phyloP scores from a whole-genome alignment of 345 rosid genomes.

The Corchorus capsularis region DNA sequence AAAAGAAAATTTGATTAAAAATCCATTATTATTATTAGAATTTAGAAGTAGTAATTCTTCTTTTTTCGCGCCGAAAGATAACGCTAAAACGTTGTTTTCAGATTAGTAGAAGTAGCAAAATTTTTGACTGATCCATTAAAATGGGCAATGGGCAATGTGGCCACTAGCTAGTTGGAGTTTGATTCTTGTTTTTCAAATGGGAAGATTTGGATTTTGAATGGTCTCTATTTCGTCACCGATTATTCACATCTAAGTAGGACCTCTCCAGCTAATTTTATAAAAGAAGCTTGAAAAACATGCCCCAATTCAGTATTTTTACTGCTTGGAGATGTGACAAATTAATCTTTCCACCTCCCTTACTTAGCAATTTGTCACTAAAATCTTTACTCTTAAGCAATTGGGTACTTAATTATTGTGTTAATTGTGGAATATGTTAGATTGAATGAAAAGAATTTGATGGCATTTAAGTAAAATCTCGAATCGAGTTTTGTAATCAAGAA shows the following conservation, averaged over 20 bases:
- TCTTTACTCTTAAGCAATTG: not conserved
- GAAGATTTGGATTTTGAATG: not conserved
- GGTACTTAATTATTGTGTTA: too few relatives aligned
- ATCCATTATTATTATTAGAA: too few relatives aligned
- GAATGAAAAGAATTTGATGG: too few relatives aligned
- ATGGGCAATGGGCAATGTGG: too few relatives aligned
- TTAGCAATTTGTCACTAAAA: too few relatives aligned
- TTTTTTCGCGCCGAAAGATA: conserved; percentile 30
- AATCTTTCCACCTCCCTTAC: too few relatives aligned
- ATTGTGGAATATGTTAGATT: too few relatives aligned
- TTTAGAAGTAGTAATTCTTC: too few relatives aligned
- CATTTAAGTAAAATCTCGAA: too few relatives aligned
- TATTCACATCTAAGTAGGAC: not conserved
- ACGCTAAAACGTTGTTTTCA: conserved; percentile 2
- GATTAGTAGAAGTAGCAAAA: not conserved
- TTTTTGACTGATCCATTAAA: not conserved
- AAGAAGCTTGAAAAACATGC: not conserved
- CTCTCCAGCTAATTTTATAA: not conserved
- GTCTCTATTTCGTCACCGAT: not conserved
- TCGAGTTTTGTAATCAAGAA: too few relatives aligned
- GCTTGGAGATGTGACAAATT: not conserved
- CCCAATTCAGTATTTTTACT: too few relatives aligned
- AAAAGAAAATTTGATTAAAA: not conserved
- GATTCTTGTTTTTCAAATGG: not conserved
- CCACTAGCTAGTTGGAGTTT: too few relatives aligned